Evolutionary conservation across 1,284 basidiomycete genomes (phyloP), one percentile per base, ranked within the genome.

Genomic region (Dichomitus squalens): DNA sequence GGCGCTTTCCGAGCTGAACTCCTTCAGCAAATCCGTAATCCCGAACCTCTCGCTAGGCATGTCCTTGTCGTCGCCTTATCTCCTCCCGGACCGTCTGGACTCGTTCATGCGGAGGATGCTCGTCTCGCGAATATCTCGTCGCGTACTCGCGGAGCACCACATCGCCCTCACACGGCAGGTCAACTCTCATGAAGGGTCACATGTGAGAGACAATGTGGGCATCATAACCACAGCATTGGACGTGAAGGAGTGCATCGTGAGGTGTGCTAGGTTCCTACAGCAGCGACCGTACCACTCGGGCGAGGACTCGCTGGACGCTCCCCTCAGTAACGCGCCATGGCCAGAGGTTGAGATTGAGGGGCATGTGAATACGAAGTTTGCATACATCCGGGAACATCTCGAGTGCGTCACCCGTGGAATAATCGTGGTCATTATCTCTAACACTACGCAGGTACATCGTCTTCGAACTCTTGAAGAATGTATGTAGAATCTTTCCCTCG

Each of bases 51-150:
- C 87, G 9, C 80, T 93, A 6, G 90, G 90, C 9, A 75, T 92
- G 36, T 90, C 90, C 7, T 78, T 93, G 7, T 86, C 90, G 0
- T 93, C 92, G 16, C 87, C 84, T 0, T 86, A 91, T 68, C 81
- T 96, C 11, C 78, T 85, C 0, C 87, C 93, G 0, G 90, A 93
- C 54, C 80, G 84, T 52, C 79, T 96, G 14, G 94, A 96, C 71
- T 81, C 90, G 7, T 95, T 96, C 72, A 93, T 96, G 88, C 84
- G 86, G 21, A 84, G 93, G 25, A 96, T 96, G 95, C 81, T 96
- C 8, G 82, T 93, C 44, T 95, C 93, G 3, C 82, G 95, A 52
- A 95, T 96, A 70, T 95, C 93, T 8, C 82, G 94, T 23, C 84
- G 95, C 39, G 94, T 96, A 27, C 80, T 96, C 29, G 92, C 88